A percentile compares a stretch with the other conserved stretches of the same genome.
phyloP scores from a whole-genome alignment of 257 asterid genomes.

The Perilla frutescens region DNA sequence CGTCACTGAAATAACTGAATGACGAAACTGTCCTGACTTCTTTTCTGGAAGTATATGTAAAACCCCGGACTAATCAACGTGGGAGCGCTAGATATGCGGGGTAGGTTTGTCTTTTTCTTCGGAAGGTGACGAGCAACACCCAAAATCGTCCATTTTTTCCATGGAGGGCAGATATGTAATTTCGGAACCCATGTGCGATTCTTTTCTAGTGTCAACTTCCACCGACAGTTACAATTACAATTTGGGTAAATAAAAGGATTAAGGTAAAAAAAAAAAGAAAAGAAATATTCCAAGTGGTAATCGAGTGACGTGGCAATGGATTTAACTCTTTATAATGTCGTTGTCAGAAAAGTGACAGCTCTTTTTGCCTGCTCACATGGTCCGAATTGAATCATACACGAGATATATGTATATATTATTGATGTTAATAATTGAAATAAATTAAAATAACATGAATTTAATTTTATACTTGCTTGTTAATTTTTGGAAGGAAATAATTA shows the following conservation, averaged over 20 bases:
- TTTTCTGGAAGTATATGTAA: constrained; percentile 1
- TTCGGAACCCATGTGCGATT: constrained; percentile 38
- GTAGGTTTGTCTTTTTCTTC: constrained; percentile 48
- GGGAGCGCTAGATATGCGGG: constrained; percentile 38
- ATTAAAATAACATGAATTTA: too few relatives aligned
- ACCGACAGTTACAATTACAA: constrained; percentile 38
- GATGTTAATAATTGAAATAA: too few relatives aligned
- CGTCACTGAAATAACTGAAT: not conserved
- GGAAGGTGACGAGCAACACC: constrained; percentile 7
- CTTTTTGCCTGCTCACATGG: constrained; percentile 26
- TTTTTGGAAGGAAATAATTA: too few relatives aligned
- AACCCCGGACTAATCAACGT: constrained; percentile 42
- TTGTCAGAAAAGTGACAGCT: constrained; percentile 42
- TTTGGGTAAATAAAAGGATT: too few relatives aligned
- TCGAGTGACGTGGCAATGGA: constrained; percentile 40
- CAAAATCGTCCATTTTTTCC: not conserved
- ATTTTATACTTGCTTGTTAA: too few relatives aligned
- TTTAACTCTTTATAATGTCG: constrained; percentile 37
- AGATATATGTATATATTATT: too few relatives aligned
- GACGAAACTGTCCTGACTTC: constrained; percentile 41
- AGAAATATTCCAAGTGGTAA: not conserved
- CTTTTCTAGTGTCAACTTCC: constrained; percentile 29
- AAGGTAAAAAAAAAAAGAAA: too few relatives aligned
- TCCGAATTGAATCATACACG: constrained; percentile 19
- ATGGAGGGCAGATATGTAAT: constrained; percentile 35